These are phyloP conservation scores for Trichocladium uniseriatum DNA, from an alignment of 495 filamentous ascomycete genomes.

Conservation along the genomic window DNA sequence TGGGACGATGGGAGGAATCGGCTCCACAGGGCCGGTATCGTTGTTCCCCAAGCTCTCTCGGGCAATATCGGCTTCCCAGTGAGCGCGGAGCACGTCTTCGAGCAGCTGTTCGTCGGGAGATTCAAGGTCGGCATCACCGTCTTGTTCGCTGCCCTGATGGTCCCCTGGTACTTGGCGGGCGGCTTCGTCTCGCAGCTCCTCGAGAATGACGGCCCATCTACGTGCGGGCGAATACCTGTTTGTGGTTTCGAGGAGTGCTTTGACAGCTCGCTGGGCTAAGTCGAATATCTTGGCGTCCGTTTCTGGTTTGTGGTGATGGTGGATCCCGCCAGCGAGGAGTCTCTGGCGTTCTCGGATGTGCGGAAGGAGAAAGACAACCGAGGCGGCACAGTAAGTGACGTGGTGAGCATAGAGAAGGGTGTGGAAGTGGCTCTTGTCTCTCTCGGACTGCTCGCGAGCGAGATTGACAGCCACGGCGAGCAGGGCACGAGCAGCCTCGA, in stretches of 20 bases:
- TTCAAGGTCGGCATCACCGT: background rate
- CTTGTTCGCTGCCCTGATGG: background rate
- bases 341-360: conserved; percentile 16
- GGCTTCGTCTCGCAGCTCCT: conserved; percentile 15
- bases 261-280: conserved; percentile 5
- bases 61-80: conserved; percentile 14
- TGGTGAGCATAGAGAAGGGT: conserved; percentile 18
- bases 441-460: conserved; percentile 3
- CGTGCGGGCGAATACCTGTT: conserved; percentile 13
- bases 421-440: conserved; percentile 15
- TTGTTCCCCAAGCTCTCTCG: background rate
- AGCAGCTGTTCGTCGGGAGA: conserved; percentile 13
- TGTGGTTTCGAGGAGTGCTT: conserved; percentile 5
- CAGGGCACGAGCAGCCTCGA: conserved; percentile 36
- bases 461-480: conserved; percentile 21
- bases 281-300: conserved; percentile 6
- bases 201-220: conserved; percentile 15
- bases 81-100: conserved; percentile 17
- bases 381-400: conserved; percentile 12
- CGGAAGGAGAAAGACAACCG: conserved; percentile 9
- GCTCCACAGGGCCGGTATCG: background rate
- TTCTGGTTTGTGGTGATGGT: background rate
- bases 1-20: background rate
- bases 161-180: conserved; percentile 3
- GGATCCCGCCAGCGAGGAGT: background rate